Conservation (phyloP, 192 early-diverging fungal species). For the Neocallimastix lanati region DNA sequence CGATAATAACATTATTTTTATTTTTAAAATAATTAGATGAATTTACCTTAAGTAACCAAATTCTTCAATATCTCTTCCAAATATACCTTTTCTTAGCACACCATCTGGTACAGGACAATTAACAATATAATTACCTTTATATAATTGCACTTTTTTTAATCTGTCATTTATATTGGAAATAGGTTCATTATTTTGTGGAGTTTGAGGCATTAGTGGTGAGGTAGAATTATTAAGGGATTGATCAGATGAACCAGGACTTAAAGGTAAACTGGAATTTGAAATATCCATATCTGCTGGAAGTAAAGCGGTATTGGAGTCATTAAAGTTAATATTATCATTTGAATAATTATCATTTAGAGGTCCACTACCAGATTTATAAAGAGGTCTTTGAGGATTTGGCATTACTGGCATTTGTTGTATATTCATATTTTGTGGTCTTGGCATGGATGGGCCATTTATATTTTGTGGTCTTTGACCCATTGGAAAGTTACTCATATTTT, state of each 20-base stretch:
- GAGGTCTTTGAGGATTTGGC: no score
- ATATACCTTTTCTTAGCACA: background rate
- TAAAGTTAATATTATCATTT: background rate
- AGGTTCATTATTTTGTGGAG: no score
- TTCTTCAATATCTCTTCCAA: background rate
- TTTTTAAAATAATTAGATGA: no score
- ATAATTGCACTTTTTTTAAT: background rate
- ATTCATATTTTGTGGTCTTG: background rate
- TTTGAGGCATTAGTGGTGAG: background rate
- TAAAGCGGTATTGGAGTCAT: background rate
- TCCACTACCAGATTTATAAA: no score
- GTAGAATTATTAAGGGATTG: background rate
- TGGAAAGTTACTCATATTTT: background rate
- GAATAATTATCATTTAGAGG: background rate
- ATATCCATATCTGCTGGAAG: background rate
- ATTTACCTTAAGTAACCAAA: background rate
- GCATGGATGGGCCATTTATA: no score
- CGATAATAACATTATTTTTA: no score
- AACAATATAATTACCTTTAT: background rate
- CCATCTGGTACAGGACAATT: background rate
- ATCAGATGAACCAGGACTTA: background rate
- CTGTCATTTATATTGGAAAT: no score
- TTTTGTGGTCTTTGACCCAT: background rate
- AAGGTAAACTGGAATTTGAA: no score
- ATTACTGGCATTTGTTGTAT: background rate